Base-by-base conservation (phyloP, 1,284 basidiomycete species). In the Wolfiporia cocos region DNA sequence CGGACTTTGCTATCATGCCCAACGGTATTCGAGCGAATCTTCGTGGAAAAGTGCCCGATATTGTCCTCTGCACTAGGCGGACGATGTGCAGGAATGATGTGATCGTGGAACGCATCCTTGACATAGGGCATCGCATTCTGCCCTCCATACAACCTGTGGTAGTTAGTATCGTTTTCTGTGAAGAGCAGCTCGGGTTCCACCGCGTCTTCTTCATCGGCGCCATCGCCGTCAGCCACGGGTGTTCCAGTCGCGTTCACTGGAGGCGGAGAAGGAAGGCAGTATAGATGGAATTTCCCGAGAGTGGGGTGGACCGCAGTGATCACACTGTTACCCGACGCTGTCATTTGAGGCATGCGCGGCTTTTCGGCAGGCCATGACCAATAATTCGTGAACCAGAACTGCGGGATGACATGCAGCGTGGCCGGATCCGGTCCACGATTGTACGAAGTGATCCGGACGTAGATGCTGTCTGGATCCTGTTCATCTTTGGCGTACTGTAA, bases 71-170 rank as follows among this genome's bases (percentile, higher is more conserved):
- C 52, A 4, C 54, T 42, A 14, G 76, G 64, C 4, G 86, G 86
- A 41, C 90, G 83, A 64, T 97, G 94, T 12, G 71, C 71, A 3
- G 83, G 82, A 49, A 98, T 83, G 62, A 98, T 89, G 61, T 98
- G 89, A 62, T 98, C 94, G 59, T 99, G 93, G 74, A 99, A 98
- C n/a, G 87, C 94, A 58, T 99, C 95, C 69, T 99, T 99, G 56
- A 90, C 89, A 60, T 85, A 94, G 2, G 78, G 76, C 0, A 81
- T 82, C 44, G 77, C 71, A 69, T 98, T 97, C 53, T 80, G 69
- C 19, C 90, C 93, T 26, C 84, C 84, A 63, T 97, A 99, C 24
- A 99, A 74, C 45, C 95, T 79, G 57, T 79, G 76, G 62, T 86
- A 95, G 72, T 99, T 99, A 49, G 94, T 97, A 62, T 98, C 91